A percentile compares a stretch with the other conserved stretches of the same genome.
These are phyloP conservation scores for Endogone sp. DNA, from an alignment of 192 early-diverging fungal species.

Conservation along the genomic window DNA sequence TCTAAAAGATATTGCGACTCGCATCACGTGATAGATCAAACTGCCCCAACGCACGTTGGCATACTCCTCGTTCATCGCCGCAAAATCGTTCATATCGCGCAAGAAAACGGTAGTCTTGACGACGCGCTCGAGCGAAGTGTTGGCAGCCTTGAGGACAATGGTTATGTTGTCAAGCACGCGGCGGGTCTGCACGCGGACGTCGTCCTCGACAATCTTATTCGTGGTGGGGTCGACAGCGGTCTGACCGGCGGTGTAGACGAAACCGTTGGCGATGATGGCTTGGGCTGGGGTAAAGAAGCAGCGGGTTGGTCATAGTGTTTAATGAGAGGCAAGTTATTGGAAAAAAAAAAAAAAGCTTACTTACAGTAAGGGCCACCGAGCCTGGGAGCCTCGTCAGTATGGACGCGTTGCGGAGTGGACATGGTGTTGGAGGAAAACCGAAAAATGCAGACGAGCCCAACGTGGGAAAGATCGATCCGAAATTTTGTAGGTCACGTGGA, in stretches of 20 bases:
- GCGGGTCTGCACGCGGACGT: constrained; percentile 22
- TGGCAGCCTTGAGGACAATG: constrained; percentile 78
- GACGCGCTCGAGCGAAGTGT: constrained; percentile 76
- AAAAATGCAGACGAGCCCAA: too few species aligned
- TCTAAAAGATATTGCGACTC: too few species aligned
- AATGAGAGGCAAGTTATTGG: neutral
- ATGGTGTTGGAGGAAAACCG: neutral
- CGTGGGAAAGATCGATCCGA: too few species aligned
- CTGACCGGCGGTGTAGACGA: constrained; percentile 11
- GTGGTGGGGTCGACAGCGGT: constrained; percentile 8
- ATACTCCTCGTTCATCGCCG: constrained; percentile 87
- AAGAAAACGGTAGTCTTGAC: constrained; percentile 98
- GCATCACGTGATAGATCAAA: too few species aligned
- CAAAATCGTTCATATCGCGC: constrained; percentile 90
- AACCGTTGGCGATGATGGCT: constrained; percentile 11
- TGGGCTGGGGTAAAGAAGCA: neutral
- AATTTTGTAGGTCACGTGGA: too few species aligned
- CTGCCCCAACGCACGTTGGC: constrained; percentile 46
- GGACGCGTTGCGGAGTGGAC: neutral
- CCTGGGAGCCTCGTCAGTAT: neutral
- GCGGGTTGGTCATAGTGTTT: neutral
- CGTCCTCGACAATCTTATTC: constrained; percentile 2
- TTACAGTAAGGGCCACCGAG: neutral
- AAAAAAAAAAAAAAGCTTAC: neutral
- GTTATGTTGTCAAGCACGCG: constrained; percentile 80